Conservation (phyloP, 352 stramenopile species). For the Phytopythium boreale region DNA sequence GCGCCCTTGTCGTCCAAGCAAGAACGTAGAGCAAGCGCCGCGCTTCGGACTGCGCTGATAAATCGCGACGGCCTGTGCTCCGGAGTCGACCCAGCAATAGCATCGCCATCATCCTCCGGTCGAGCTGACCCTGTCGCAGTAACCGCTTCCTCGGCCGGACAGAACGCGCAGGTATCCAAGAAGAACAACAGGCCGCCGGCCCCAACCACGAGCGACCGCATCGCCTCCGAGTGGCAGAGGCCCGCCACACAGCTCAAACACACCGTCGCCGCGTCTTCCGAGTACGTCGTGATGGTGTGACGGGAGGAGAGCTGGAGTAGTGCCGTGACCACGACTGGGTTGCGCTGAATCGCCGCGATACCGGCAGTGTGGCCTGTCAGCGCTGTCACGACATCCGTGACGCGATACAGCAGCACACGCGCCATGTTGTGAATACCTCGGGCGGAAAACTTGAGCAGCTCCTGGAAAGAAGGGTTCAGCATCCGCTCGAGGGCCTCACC, state of each 20-base stretch:
- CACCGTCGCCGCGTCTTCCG: slow-evolving; percentile 51
- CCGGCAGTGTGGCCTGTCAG: slow-evolving; percentile 38
- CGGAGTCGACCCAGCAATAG: slow-evolving; percentile 14
- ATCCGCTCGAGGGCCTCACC: slow-evolving; percentile 66
- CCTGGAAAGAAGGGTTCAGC: slow-evolving; percentile 63
- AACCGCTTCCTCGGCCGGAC: slow-evolving; percentile 37
- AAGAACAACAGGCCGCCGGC: slow-evolving; percentile 64
- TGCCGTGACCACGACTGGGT: slow-evolving; percentile 52
- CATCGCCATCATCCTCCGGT: neutral
- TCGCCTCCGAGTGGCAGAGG: slow-evolving; percentile 57
- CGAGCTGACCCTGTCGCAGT: neutral
- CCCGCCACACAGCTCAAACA: slow-evolving; percentile 57
- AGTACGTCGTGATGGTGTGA: slow-evolving; percentile 57
- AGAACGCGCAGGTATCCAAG: slow-evolving; percentile 65
- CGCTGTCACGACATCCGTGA: slow-evolving; percentile 61
- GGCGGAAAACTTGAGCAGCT: slow-evolving; percentile 39
- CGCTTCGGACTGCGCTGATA: slow-evolving; percentile 48
- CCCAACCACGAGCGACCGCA: slow-evolving; percentile 53
- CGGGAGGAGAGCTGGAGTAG: slow-evolving; percentile 59
- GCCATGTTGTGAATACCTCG: slow-evolving; percentile 36
- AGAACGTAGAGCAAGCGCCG: slow-evolving; percentile 52
- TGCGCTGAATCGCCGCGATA: slow-evolving; percentile 47
- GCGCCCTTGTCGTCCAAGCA: slow-evolving; percentile 45
- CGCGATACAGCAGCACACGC: slow-evolving; percentile 61
- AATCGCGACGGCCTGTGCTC: slow-evolving; percentile 37